Conservation (phyloP, 2,329 filamentous ascomycete species). For the Aspergillus unguis region DNA sequence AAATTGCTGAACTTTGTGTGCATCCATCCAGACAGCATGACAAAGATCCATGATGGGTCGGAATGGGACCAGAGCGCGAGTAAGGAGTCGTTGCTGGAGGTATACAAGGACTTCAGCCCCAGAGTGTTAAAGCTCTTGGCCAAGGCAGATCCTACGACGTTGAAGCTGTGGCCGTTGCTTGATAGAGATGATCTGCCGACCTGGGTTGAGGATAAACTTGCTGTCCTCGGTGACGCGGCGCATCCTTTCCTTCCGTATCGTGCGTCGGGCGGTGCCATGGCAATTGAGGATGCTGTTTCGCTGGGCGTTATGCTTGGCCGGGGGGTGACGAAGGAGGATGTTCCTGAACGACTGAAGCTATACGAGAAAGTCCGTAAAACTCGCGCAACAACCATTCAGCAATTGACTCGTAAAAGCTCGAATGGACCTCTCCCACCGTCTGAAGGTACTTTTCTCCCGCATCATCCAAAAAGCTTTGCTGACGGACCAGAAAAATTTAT, state of each 20-base stretch:
- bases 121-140: slow-evolving; percentile 33
- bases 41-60: slow-evolving; percentile 40
- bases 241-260: slow-evolving; percentile 66
- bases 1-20: slow-evolving; percentile 51
- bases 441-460: slow-evolving; percentile 11
- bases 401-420: slow-evolving; percentile 49
- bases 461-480: neutral
- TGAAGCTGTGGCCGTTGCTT: slow-evolving; percentile 59
- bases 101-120: slow-evolving; percentile 43
- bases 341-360: slow-evolving; percentile 56
- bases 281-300: slow-evolving; percentile 65
- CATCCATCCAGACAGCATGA: slow-evolving; percentile 46
- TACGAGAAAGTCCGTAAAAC: slow-evolving; percentile 59
- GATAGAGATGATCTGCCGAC: slow-evolving; percentile 60
- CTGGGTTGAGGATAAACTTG: slow-evolving; percentile 55
- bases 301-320: slow-evolving; percentile 55
- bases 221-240: slow-evolving; percentile 63
- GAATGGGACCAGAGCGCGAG: slow-evolving; percentile 28
- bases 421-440: slow-evolving; percentile 14
- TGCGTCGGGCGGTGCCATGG: slow-evolving; percentile 60
- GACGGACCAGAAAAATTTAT: slow-evolving; percentile 13
- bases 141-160: slow-evolving; percentile 43
- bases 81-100: slow-evolving; percentile 23
- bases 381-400: slow-evolving; percentile 57
- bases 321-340: slow-evolving; percentile 44